phyloP scores from a whole-genome alignment of 2,329 filamentous ascomycete species.

The Colletotrichum sp. region DNA sequence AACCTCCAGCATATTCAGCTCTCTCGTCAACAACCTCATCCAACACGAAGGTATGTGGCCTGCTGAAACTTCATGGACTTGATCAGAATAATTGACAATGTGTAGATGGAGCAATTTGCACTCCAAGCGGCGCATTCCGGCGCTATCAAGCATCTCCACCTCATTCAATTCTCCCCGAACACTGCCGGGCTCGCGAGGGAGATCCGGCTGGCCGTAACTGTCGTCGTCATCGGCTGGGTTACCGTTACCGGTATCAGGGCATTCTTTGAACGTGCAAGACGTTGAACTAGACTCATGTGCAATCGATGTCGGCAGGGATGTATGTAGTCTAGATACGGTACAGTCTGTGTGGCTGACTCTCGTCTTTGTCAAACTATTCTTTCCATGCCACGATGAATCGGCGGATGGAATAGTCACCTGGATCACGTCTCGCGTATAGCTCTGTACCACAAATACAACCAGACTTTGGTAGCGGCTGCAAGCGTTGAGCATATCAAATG shows the following conservation, averaged over 20 bases:
- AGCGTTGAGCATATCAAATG: background rate
- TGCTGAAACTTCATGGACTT: background rate
- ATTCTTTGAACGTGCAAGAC: background rate
- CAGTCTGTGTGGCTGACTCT: background rate
- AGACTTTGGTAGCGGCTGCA: background rate
- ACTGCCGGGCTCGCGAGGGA: constrained; percentile 1
- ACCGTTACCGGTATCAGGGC: constrained; percentile 6
- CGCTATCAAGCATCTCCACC: constrained; percentile 15
- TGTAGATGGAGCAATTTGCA: constrained; percentile 14
- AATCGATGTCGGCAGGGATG: rapidly evolving
- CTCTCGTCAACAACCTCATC: background rate
- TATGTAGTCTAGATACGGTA: background rate
- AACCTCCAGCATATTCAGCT: background rate
- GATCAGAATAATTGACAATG: background rate
- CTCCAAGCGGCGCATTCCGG: constrained; percentile 8
- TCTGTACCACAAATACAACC: background rate
- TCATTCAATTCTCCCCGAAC: constrained; percentile 4
- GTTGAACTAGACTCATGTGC: background rate
- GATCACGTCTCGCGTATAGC: background rate
- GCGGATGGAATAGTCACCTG: background rate
- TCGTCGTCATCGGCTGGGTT: constrained; percentile 16
- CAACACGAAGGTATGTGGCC: background rate
- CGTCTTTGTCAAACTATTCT: background rate
- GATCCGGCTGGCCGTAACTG: constrained; percentile 1
- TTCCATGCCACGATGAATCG: background rate